Conservation (phyloP, 2,329 filamentous ascomycete species). For the Sarocladium strictum region DNA sequence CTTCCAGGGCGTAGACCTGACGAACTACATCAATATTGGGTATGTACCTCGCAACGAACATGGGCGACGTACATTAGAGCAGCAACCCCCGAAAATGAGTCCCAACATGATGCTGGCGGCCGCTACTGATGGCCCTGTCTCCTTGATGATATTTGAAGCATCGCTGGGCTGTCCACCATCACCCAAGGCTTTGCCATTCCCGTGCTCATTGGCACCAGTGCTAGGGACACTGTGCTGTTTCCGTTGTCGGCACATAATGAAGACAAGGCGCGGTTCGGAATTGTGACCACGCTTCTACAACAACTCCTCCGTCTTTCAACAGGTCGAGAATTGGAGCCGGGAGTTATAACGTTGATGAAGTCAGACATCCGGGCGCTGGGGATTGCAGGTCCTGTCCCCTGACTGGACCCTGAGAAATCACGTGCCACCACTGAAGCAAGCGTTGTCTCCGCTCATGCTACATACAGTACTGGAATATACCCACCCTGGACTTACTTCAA, state of each 20-base stretch:
- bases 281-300: background rate
- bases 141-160: background rate
- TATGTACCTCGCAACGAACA: too few species aligned
- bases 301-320: background rate
- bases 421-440: too few species aligned
- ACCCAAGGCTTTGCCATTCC: background rate
- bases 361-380: too few species aligned
- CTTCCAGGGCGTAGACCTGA: conserved; percentile 92
- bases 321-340: too few species aligned
- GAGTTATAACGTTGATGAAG: too few species aligned
- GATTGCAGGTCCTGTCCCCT: too few species aligned
- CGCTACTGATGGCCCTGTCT: conserved; percentile 34
- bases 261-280: background rate
- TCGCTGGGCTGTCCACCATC: background rate
- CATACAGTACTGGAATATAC: too few species aligned
- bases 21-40: conserved; percentile 15
- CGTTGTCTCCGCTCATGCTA: too few species aligned
- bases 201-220: background rate
- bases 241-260: background rate
- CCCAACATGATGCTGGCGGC: conserved; percentile 63
- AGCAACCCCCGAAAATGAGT: conserved; percentile 93
- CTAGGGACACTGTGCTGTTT: background rate
- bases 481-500: too few species aligned
- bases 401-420: too few species aligned
- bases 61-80: conserved; percentile 67